These are phyloP conservation scores for Trichocomaceae sp. DNA, from an alignment of 2,329 filamentous ascomycete species.

Conservation along the genomic window DNA sequence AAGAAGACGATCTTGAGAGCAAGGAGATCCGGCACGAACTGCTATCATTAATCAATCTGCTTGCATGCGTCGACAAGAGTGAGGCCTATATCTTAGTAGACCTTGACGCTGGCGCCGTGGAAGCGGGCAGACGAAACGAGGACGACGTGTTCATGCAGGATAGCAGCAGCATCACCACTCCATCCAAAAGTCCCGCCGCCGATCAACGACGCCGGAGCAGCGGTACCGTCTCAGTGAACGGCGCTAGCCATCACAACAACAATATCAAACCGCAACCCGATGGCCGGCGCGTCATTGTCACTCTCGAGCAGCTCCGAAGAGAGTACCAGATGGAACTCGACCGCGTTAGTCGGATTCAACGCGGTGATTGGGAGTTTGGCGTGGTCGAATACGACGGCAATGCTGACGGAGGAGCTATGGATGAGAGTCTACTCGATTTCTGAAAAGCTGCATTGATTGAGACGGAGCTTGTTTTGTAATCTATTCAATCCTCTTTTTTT, in stretches of 20 bases:
- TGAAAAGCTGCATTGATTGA: background rate
- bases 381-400: constrained; percentile 24
- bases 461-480: background rate
- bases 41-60: constrained; percentile 83
- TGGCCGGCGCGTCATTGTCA: constrained; percentile 68
- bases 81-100: constrained; percentile 67
- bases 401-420: constrained; percentile 20
- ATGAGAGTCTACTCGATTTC: constrained; percentile 9
- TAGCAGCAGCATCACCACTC: too few species aligned
- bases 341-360: constrained; percentile 76
- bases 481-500: background rate
- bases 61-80: constrained; percentile 75
- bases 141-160: constrained; percentile 37
- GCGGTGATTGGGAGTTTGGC: constrained; percentile 77
- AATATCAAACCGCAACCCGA: constrained; percentile 19
- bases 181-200: constrained; percentile 8
- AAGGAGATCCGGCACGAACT: constrained; percentile 61
- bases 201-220: constrained; percentile 8
- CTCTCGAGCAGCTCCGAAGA: constrained; percentile 75
- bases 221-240: constrained; percentile 9
- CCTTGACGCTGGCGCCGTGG: constrained; percentile 28
- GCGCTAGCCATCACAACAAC: constrained; percentile 12
- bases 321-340: constrained; percentile 90
- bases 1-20: constrained; percentile 43
- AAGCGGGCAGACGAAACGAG: constrained; percentile 30